A percentile compares a stretch with the other conserved stretches of the same genome.
These are phyloP conservation scores for Tolypocladium nubicola DNA, from an alignment of 2,329 filamentous ascomycete species.

Conservation along the genomic window DNA sequence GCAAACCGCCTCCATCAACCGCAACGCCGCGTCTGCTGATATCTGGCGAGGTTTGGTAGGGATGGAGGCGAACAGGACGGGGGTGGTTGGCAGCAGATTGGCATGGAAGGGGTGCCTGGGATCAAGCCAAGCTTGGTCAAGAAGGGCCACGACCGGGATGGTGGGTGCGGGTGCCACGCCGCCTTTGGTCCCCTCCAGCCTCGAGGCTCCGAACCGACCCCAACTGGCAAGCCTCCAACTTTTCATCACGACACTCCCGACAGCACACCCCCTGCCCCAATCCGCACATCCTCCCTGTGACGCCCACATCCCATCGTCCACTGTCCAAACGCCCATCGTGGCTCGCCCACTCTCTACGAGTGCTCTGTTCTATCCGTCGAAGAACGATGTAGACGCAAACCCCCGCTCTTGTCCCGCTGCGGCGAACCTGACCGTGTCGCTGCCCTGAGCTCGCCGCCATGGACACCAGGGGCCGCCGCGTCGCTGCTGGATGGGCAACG, in stretches of 20 bases:
- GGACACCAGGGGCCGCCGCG: neutral
- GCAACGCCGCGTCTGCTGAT: slow-evolving; percentile 2
- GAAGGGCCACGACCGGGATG: neutral
- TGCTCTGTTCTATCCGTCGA: neutral
- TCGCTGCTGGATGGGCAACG: neutral
- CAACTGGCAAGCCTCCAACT: slow-evolving; percentile 4
- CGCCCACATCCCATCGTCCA: neutral
- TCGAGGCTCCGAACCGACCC: slow-evolving; percentile 1
- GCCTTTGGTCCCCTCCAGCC: neutral
- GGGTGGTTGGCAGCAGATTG: neutral
- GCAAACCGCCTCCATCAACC: neutral
- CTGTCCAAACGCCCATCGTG: neutral
- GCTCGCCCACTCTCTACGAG: neutral
- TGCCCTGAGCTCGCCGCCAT: neutral
- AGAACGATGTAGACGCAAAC: neutral
- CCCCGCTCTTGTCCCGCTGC: neutral
- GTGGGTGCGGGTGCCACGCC: neutral
- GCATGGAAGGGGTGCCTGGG: neutral
- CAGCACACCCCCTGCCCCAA: neutral
- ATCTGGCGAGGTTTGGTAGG: neutral
- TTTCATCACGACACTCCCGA: slow-evolving; percentile 4
- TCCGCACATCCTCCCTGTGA: neutral
- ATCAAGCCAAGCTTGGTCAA: slow-evolving; percentile 1
- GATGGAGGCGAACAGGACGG: neutral
- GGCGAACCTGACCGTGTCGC: neutral